A percentile compares a stretch with the other conserved stretches of the same genome.
Conservation (phyloP, 2,329 filamentous ascomycete species). For the Cladosporium phlei region DNA sequence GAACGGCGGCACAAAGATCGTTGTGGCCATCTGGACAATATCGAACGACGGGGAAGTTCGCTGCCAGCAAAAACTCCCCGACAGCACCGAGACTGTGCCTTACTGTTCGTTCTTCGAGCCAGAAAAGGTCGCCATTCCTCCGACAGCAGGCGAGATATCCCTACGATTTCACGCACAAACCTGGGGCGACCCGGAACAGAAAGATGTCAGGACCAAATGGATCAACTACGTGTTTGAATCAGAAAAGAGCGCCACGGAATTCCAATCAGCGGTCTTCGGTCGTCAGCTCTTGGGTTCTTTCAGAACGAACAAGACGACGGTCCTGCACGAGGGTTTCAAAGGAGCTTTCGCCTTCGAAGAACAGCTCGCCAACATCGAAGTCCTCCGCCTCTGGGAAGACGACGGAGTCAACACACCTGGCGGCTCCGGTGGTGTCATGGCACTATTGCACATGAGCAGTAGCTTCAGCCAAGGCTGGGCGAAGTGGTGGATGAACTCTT, state of each 20-base stretch:
- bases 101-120: slow-evolving; percentile 43
- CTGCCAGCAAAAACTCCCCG: slow-evolving; percentile 41
- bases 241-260: slow-evolving; percentile 33
- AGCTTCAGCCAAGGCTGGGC: slow-evolving; percentile 42
- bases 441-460: slow-evolving; percentile 41
- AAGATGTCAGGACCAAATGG: slow-evolving; percentile 39
- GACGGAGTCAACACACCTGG: slow-evolving; percentile 29
- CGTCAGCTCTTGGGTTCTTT: slow-evolving; percentile 40
- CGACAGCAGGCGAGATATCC: slow-evolving; percentile 28
- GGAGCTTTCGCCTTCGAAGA: slow-evolving; percentile 42
- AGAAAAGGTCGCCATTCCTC: slow-evolving; percentile 40
- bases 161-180: slow-evolving; percentile 38
- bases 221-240: slow-evolving; percentile 41
- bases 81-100: slow-evolving; percentile 39
- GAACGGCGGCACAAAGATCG: slow-evolving; percentile 34
- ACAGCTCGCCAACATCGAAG: slow-evolving; percentile 47
- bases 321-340: slow-evolving; percentile 41
- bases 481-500: slow-evolving; percentile 42
- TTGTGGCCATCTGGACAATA: slow-evolving; percentile 43
- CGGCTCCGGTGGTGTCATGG: slow-evolving; percentile 39
- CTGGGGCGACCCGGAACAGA: slow-evolving; percentile 33
- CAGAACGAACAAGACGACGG: slow-evolving; percentile 41
- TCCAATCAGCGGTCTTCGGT: slow-evolving; percentile 46
- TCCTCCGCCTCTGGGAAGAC: slow-evolving; percentile 45
- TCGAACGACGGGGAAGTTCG: slow-evolving; percentile 40